Conservation (phyloP, 306 rosid species). For the Ormosia semicastrata region DNA sequence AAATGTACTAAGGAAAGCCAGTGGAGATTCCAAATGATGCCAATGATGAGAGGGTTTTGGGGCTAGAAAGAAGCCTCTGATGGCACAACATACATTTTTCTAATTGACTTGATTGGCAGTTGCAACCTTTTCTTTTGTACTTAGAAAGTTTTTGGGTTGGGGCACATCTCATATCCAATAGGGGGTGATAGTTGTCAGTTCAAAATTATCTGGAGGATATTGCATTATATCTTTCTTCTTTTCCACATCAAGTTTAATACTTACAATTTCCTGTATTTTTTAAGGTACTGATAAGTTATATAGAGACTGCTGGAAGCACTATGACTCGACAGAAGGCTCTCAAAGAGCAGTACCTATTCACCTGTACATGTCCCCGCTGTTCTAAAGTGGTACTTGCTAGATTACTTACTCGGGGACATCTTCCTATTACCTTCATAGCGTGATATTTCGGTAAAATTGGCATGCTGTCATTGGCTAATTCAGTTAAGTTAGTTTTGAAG, state of each 20-base stretch:
- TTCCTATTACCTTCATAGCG: slow-evolving; percentile 4
- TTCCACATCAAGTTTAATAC: slow-evolving; percentile 23
- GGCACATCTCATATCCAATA: slow-evolving; percentile 3
- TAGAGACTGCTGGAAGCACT: slow-evolving; percentile 89
- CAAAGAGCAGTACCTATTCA: slow-evolving; percentile 76
- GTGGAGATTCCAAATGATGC: neutral
- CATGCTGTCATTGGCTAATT: slow-evolving; percentile 30
- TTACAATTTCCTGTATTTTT: slow-evolving; percentile 25
- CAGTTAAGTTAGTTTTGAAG: slow-evolving; percentile 53
- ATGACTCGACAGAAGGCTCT: slow-evolving; percentile 80
- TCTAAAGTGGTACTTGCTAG: slow-evolving; percentile 59
- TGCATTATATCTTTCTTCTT: neutral
- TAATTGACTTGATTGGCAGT: neutral
- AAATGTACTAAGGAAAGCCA: neutral
- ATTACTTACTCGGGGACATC: slow-evolving; percentile 10
- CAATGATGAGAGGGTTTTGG: neutral
- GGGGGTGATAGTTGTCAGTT: slow-evolving; percentile 15
- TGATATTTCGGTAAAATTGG: slow-evolving; percentile 17
- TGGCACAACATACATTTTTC: neutral
- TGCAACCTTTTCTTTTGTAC: neutral
- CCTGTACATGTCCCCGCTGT: slow-evolving; percentile 78
- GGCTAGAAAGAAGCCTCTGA: neutral
- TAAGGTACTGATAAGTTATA: slow-evolving; percentile 83
- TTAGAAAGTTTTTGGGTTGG: neutral
- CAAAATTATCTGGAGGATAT: slow-evolving; percentile 3